These are phyloP conservation scores for Hibiscus tridactylites DNA, from an alignment of 345 rosid genomes.

Conservation along the genomic window DNA sequence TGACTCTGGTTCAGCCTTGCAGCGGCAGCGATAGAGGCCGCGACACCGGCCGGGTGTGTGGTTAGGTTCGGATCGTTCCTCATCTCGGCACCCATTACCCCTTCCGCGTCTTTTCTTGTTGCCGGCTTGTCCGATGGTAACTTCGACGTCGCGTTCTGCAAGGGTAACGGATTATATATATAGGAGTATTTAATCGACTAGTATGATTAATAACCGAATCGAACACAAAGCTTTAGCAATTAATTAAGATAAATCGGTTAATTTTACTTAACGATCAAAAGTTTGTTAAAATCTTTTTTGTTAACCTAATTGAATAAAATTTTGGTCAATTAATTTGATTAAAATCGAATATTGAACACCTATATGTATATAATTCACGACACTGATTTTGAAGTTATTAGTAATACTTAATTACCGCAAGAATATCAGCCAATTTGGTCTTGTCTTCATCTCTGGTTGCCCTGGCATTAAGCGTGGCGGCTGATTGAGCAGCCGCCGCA, in stretches of 20 bases:
- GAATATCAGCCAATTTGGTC: slow-evolving; percentile 59
- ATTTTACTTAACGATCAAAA: no score
- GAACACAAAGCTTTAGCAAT: no score
- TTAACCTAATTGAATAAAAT: no score
- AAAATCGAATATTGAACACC: no score
- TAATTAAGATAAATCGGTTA: neutral
- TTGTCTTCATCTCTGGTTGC: slow-evolving; percentile 34
- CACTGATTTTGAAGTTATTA: neutral
- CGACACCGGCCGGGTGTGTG: slow-evolving; percentile 66
- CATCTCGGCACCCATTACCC: slow-evolving; percentile 78
- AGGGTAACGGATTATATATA: neutral
- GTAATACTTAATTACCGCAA: slow-evolving; percentile 32
- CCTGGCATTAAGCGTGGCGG: slow-evolving; percentile 65
- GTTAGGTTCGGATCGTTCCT: slow-evolving; percentile 67
- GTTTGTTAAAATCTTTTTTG: neutral
- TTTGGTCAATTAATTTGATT: no score
- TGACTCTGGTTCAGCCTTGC: slow-evolving; percentile 61
- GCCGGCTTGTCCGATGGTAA: slow-evolving; percentile 59
- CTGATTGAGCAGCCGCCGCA: slow-evolving; percentile 75
- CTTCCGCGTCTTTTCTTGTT: slow-evolving; percentile 71
- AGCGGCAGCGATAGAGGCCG: slow-evolving; percentile 67
- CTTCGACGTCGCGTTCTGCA: slow-evolving; percentile 57
- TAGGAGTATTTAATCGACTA: no score
- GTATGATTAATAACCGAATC: no score
- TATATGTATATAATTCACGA: no score